phyloP scores from a whole-genome alignment of 345 rosid species.

The Melaleuca alternifolia region DNA sequence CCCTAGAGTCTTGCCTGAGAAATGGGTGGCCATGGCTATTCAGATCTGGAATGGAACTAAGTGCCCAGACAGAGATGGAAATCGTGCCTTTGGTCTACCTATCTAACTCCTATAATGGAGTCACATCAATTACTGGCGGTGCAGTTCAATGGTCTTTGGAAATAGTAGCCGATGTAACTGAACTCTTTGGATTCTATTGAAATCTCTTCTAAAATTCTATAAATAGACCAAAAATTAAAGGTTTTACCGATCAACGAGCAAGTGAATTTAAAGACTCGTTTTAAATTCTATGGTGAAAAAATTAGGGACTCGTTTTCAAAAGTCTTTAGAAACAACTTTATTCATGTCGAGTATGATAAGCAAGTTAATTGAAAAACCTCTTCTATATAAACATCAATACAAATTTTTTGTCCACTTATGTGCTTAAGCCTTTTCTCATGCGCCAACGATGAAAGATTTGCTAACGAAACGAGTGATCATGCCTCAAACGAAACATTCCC shows the following conservation, averaged over 20 bases:
- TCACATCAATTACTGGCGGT: background rate
- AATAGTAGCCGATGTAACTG: rapidly evolving
- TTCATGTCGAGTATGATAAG: background rate
- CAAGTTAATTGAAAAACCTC: background rate
- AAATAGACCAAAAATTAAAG: background rate
- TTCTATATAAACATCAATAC: background rate
- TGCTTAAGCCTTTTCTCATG: rapidly evolving
- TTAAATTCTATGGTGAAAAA: background rate
- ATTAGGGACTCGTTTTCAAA: background rate
- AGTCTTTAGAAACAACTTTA: background rate
- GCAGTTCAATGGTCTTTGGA: background rate
- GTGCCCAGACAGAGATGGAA: background rate
- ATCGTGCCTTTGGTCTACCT: background rate
- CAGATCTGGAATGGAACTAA: background rate
- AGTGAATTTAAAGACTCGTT: background rate
- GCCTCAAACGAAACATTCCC: rapidly evolving
- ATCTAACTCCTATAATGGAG: background rate
- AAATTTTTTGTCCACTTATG: background rate
- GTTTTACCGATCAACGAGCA: background rate
- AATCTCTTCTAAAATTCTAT: background rate
- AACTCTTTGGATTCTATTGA: background rate
- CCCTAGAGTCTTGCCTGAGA: background rate
- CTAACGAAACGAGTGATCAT: rapidly evolving
- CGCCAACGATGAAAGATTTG: background rate
- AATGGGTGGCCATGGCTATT: background rate